These are phyloP conservation scores for Cenococcum geophilum DNA, from an alignment of 495 filamentous ascomycete species.

Conservation along the genomic window DNA sequence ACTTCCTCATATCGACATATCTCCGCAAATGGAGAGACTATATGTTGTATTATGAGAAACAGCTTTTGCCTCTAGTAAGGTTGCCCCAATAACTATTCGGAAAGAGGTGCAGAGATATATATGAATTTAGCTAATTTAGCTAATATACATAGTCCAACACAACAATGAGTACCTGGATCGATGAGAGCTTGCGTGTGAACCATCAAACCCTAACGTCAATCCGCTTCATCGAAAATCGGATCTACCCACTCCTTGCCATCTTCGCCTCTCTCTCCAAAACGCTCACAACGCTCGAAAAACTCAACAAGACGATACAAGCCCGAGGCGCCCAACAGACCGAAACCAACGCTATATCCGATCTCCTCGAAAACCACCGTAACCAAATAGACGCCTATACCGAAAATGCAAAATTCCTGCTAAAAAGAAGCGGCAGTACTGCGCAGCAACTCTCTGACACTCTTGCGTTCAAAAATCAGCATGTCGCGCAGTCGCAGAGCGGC, in stretches of 20 bases:
- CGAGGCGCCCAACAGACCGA: not conserved
- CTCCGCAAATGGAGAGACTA: constrained; percentile 41
- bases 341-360: not conserved
- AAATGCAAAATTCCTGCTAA: not conserved
- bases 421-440: not conserved
- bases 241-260: not conserved
- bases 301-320: not conserved
- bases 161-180: not conserved
- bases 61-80: constrained; percentile 36
- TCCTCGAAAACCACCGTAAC: not conserved
- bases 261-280: not conserved
- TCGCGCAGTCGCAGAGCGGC: constrained; percentile 36
- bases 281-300: not conserved
- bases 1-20: constrained; percentile 38
- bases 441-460: not conserved
- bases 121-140: not conserved
- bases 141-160: not conserved
- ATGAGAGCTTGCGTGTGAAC: not conserved
- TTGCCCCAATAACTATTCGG: not conserved
- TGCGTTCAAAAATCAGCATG: not conserved
- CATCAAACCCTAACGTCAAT: not conserved
- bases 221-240: not conserved
- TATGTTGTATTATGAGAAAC: constrained; percentile 36
- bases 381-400: not conserved
- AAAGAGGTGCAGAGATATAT: not conserved